phyloP scores from a whole-genome alignment of 2,329 filamentous ascomycete genomes.

The Fusarium concolor region DNA sequence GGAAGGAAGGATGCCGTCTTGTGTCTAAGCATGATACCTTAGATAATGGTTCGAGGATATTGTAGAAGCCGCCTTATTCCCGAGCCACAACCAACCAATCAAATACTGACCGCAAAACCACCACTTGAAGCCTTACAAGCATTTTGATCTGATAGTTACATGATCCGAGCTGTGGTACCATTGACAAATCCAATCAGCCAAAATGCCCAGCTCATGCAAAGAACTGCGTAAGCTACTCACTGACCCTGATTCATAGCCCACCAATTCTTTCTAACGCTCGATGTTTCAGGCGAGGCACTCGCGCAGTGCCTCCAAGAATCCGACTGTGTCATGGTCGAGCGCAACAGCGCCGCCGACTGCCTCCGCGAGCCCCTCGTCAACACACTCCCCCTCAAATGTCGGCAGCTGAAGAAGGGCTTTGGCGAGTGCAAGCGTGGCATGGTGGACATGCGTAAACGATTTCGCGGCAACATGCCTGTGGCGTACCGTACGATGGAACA shows the following conservation, averaged over 20 bases:
- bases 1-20: too few relatives aligned
- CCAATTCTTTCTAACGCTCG: not conserved
- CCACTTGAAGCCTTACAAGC: conserved; percentile 31
- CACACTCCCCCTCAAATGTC: conserved; percentile 86
- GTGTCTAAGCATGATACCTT: not conserved
- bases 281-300: conserved; percentile 80
- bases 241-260: conserved; percentile 1
- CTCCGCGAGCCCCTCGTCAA: conserved; percentile 84
- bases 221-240: conserved; percentile 80
- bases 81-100: conserved; percentile 38
- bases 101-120: conserved; percentile 43
- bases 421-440: conserved; percentile 95
- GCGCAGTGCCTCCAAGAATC: conserved; percentile 95
- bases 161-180: conserved; percentile 38
- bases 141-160: conserved; percentile 32
- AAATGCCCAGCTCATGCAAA: conserved; percentile 95
- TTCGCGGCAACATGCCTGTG: conserved; percentile 92
- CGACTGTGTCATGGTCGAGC: conserved; percentile 94
- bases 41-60: conserved; percentile 6
- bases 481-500: conserved; percentile 68
- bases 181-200: conserved; percentile 44
- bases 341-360: conserved; percentile 88
- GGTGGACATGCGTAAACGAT: conserved; percentile 99
- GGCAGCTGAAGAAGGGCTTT: conserved; percentile 92
- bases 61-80: conserved; percentile 14